Evolutionary conservation across 768 basidiomycete species (phyloP), one percentile per base, ranked within the genome.

Genomic region (Neoboletus magnificus): DNA sequence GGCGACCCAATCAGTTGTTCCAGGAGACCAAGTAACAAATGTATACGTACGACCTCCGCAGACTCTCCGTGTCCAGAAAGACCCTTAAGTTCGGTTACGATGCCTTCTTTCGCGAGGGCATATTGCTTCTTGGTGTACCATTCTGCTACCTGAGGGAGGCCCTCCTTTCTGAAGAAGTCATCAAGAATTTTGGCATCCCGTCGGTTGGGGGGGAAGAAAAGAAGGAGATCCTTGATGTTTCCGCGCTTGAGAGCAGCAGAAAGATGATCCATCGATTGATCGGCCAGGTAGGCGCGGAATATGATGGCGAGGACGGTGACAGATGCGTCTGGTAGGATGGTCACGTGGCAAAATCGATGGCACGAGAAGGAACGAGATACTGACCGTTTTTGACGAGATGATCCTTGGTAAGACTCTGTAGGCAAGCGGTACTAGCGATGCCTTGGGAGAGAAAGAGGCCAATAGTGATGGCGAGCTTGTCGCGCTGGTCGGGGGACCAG

Each of bases 121-220:
- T 86, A 85, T 68, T 93, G 91, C 70, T 86, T 87, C 80, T 95
- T 97, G 44, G 85, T 84, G 82, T 90, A 98, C 92, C 93, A 98
- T 16, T 98, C 96, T 3, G 90, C 87, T 41, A 98, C 83, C 62
- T 86, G 84, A 20, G 85, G 74, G 20, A 97, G 77, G 20, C 84
- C 85, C 56, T 84, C 87, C 54, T 83, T 82, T 74, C 82, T 90
- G 81, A 98, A 97, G 69, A 93, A 87, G 8, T 89, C 86, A 62
- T 95, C 92, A 48, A 98, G 79, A 40, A 77, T 70, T 64, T 86
- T 83, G 61, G 79, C 79, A 46, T 87, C 83, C 56, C 91, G 85
- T 71, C 87, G 91, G 72, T 88, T 89, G 9, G 81, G 74, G 18
- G 94, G 93, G 80, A 98, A 95, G 76, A 97, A 94, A 18, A 79